Percentiles rank a stretch among this genome's conserved stretches.
phyloP scores from a whole-genome alignment of 257 asterid species.

The Penstemon barbatus region DNA sequence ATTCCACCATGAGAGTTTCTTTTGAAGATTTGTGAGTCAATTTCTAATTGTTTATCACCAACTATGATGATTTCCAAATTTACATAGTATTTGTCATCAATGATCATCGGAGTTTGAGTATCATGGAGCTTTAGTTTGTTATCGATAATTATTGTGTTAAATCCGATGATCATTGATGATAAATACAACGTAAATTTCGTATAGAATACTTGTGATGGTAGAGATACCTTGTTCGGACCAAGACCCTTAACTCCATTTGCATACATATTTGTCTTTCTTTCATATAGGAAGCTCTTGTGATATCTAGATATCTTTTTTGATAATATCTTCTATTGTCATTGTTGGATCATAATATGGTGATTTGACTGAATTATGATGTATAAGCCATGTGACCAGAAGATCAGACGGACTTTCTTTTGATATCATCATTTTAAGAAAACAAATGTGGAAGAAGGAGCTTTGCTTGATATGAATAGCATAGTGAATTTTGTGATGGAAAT shows the following conservation, averaged over 20 bases:
- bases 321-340: background rate
- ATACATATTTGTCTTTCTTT: background rate
- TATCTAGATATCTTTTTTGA: background rate
- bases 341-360: background rate
- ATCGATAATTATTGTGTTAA: constrained; percentile 9
- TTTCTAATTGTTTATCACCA: background rate
- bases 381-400: background rate
- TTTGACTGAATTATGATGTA: background rate
- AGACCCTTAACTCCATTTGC: constrained; percentile 12
- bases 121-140: background rate
- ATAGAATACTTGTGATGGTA: background rate
- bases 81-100: constrained; percentile 12
- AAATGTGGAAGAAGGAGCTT: background rate
- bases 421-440: background rate
- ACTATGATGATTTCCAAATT: background rate
- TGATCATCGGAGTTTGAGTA: background rate
- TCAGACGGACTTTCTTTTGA: background rate
- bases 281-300: too few species aligned
- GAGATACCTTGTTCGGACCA: background rate
- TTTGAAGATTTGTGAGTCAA: background rate
- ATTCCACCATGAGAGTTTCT: constrained; percentile 8
- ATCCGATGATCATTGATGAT: background rate
- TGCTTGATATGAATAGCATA: background rate
- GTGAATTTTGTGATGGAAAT: background rate
- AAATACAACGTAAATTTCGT: background rate